A percentile compares a stretch with the other conserved stretches of the same genome.
Evolutionary conservation across 2,329 filamentous ascomycete species (phyloP).

Genomic region (Didymella keratinophila): DNA sequence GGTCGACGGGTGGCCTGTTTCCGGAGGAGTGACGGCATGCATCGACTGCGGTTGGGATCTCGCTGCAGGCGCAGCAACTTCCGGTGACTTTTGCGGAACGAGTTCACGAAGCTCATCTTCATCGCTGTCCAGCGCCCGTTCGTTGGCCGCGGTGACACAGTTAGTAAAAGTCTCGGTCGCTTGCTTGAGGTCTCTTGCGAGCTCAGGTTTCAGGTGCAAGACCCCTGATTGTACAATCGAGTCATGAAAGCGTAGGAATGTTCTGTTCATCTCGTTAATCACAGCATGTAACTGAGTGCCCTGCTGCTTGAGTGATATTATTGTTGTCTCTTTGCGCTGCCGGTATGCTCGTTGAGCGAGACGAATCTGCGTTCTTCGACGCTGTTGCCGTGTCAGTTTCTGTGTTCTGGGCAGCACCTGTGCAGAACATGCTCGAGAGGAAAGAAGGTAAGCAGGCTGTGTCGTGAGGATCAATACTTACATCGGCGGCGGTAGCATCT

Average conservation of each 20-base stretch:
- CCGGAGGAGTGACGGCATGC: background rate
- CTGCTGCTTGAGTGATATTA: constrained; percentile 73
- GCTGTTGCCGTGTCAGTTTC: constrained; percentile 55
- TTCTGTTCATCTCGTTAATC: constrained; percentile 76
- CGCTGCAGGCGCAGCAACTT: background rate
- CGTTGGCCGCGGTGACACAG: constrained; percentile 58
- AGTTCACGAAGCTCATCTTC: constrained; percentile 48
- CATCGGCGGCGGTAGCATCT: constrained; percentile 80
- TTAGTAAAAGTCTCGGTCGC: constrained; percentile 67
- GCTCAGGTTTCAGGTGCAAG: constrained; percentile 63
- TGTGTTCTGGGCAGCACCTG: background rate
- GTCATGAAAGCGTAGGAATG: constrained; percentile 73
- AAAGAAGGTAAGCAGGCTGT: background rate
- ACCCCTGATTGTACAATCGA: constrained; percentile 66
- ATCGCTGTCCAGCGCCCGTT: constrained; percentile 38
- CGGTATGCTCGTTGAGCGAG: constrained; percentile 86
- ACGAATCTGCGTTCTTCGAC: constrained; percentile 85
- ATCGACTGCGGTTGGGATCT: background rate
- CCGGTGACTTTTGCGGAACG: constrained; percentile 3
- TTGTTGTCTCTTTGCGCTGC: constrained; percentile 82
- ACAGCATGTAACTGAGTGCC: constrained; percentile 73
- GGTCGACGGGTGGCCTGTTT: constrained; percentile 22
- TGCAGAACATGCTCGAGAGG: background rate
- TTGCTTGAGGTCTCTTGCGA: constrained; percentile 64
- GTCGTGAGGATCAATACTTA: constrained; percentile 58